These are phyloP conservation scores for Alternaria triticimaculans DNA, from an alignment of 2,329 filamentous ascomycete species.

Conservation along the genomic window DNA sequence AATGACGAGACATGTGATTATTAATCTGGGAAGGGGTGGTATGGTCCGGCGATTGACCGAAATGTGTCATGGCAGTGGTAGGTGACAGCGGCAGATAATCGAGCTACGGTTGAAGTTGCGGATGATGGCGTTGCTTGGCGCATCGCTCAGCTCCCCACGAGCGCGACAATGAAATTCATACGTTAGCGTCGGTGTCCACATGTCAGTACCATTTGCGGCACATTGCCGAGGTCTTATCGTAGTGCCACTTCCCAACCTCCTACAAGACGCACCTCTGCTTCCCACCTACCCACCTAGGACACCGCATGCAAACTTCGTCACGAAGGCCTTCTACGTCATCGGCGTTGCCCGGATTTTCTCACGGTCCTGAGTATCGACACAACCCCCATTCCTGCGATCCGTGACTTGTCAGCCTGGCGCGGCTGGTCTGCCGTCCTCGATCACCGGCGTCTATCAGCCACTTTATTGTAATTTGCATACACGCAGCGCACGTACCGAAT, in stretches of 20 bases:
- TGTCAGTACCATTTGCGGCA: not conserved
- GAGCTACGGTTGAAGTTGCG: not conserved
- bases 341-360: not conserved
- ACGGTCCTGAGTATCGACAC: not conserved
- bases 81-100: not conserved
- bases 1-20: not conserved
- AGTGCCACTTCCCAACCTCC: not conserved
- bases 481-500: not conserved
- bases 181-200: not conserved
- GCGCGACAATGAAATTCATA: not conserved
- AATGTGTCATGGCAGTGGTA: not conserved
- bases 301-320: not conserved
- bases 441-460: not conserved
- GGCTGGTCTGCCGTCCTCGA: not conserved
- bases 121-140: not conserved
- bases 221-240: not conserved
- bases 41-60: not conserved
- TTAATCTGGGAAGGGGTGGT: not conserved
- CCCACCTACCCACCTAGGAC: not conserved
- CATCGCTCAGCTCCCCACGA: not conserved
- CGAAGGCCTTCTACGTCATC: not conserved
- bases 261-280: not conserved
- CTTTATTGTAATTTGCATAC: not conserved
- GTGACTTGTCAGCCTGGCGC: not conserved
- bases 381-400: not conserved